Base-by-base conservation (phyloP, 2,329 filamentous ascomycete genomes). In the Calonectria pauciramosa region DNA sequence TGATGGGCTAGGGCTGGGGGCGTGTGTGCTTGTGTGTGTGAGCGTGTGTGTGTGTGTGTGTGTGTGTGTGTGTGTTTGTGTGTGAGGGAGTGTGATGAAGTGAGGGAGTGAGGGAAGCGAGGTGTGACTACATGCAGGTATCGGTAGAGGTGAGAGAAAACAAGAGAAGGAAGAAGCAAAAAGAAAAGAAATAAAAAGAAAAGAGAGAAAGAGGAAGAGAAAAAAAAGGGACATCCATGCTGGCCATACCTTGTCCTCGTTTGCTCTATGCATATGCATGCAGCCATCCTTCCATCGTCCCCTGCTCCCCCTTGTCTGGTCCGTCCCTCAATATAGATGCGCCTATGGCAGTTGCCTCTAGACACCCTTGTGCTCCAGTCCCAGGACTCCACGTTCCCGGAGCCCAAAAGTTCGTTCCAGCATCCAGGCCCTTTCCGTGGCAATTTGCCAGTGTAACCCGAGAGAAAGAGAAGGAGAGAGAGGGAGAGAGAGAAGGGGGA, bases 401-500 rank as follows among this genome's bases (percentile, higher is more conserved):
- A 65, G 41, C 38, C 38, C 60, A 65, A 44, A 65, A 65, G 60
- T 44, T 65, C 60, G 60, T 65, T n/a, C 60, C 13, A 47, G 38
- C 60, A 47, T 18, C 30, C 11, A 60, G 14, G 38, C 60, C 41
- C 38, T 44, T 18, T 26, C 23, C 13, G 56, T 41, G 34, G 36
- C 36, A 28, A 36, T 63, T 30, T 23, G 23, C 41, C 28, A 30
- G 38, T 64, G 60, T 47, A 64, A 47, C 60, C 36, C 38, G 38
- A 47, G n/a, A 10, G 20, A 14, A n/a, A n/a, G 23, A 13, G 9
- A 3, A n/a, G n/a, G n/a, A n/a, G n/a, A n/a, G n/a, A n/a, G n/a
- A n/a, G n/a, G n/a, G n/a, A n/a, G n/a, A n/a, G n/a, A n/a, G n/a
- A n/a, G n/a, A n/a, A n/a, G n/a, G n/a, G n/a, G n/a, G n/a, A n/a